A percentile compares a stretch with the other conserved stretches of the same genome.
phyloP scores from a whole-genome alignment of 1,284 basidiomycete species.

The Veloboletus limbatus region DNA sequence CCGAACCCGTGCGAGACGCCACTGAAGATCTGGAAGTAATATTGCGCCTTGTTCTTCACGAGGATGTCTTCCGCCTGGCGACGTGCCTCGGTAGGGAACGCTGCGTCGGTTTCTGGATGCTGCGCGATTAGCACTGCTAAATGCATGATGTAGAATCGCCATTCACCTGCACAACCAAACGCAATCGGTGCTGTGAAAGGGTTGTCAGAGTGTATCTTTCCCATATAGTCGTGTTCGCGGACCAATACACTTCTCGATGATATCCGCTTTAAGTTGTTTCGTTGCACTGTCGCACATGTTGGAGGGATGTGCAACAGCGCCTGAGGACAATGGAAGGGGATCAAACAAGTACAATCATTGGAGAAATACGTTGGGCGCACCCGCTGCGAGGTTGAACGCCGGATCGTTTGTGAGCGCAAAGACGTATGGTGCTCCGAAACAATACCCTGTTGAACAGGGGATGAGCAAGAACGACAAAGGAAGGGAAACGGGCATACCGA shows the following conservation, averaged over 20 bases:
- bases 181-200: conserved; percentile 47
- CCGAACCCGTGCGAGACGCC: conserved; percentile 34
- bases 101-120: conserved; percentile 34
- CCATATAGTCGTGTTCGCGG: conserved; percentile 15
- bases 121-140: conserved; percentile 33
- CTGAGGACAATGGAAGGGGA: conserved; percentile 28
- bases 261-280: conserved; percentile 42
- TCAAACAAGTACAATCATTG: neutral
- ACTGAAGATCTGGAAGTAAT: conserved; percentile 36
- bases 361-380: conserved; percentile 27
- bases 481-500: conserved; percentile 27
- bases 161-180: conserved; percentile 49
- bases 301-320: conserved; percentile 56
- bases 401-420: conserved; percentile 45
- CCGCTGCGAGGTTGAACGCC: conserved; percentile 41
- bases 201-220: neutral
- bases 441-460: conserved; percentile 44
- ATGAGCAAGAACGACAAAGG: neutral
- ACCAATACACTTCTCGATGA: conserved; percentile 49
- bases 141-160: neutral
- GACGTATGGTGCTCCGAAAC: conserved; percentile 55
- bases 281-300: conserved; percentile 8
- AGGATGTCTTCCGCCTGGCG: conserved; percentile 35
- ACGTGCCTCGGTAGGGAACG: conserved; percentile 28
- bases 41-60: conserved; percentile 25